Conservation (phyloP, 768 basidiomycete species). For the Mycena albidolilacea region DNA sequence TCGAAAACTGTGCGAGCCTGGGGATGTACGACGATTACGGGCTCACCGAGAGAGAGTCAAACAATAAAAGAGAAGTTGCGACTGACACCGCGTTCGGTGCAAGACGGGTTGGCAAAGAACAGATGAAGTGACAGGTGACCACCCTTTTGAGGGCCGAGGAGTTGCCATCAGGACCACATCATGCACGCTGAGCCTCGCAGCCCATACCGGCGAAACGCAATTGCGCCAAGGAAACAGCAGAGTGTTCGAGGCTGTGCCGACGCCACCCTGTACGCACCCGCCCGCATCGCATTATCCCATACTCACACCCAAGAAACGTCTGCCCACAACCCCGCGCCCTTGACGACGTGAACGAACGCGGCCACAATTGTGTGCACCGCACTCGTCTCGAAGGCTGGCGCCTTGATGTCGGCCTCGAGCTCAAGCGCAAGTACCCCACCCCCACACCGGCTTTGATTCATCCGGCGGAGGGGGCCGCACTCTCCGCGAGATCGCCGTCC, state of each 20-base stretch:
- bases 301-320: neutral
- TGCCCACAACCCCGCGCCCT: neutral
- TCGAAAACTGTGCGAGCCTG: too few relatives aligned
- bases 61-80: too few relatives aligned
- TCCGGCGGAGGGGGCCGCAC: too few relatives aligned
- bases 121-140: too few relatives aligned
- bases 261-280: neutral
- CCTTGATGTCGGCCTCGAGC: neutral
- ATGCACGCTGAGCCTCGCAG: neutral
- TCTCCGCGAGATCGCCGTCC: too few relatives aligned
- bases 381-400: neutral
- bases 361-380: neutral
- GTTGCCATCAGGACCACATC: too few relatives aligned
- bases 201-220: neutral
- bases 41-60: too few relatives aligned
- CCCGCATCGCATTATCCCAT: neutral
- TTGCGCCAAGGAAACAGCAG: neutral
- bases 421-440: neutral
- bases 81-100: too few relatives aligned
- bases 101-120: too few relatives aligned
- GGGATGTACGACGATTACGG: too few relatives aligned
- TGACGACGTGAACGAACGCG: slow-evolving; percentile 1
- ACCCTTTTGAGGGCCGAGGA: too few relatives aligned
- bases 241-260: slow-evolving; percentile 1
- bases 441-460: neutral